Evolutionary conservation across 352 stramenopile genomes (phyloP).

Genomic region (Phytophthora tentaculata): DNA sequence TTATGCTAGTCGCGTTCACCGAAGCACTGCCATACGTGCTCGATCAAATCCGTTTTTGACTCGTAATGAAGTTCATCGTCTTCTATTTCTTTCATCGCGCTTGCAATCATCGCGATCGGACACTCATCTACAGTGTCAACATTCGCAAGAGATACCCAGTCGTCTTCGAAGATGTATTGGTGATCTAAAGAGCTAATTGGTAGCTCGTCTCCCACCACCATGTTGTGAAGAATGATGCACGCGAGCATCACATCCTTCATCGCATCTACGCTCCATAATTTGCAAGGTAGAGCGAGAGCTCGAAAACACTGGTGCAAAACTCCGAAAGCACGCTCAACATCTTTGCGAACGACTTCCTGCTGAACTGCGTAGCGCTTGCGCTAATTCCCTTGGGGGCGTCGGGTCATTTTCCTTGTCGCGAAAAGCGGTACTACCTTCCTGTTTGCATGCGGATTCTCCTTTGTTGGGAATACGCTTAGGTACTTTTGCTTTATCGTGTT

Average conservation of each 20-base stretch:
- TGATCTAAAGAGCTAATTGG: background rate
- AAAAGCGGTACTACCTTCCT: too few species aligned
- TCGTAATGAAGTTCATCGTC: conserved; percentile 11
- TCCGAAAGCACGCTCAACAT: conserved; percentile 6
- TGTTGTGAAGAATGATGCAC: conserved; percentile 17
- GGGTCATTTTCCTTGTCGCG: too few species aligned
- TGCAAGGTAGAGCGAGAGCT: conserved; percentile 4
- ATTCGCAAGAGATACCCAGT: conserved; percentile 1
- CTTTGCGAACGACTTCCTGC: conserved; percentile 1
- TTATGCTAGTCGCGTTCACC: conserved; percentile 9
- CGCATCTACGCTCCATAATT: background rate
- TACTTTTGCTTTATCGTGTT: too few species aligned
- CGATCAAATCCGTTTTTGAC: conserved; percentile 19
- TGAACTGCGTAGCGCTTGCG: background rate
- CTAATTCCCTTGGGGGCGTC: background rate
- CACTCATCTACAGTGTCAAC: background rate
- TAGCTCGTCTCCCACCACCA: conserved; percentile 11
- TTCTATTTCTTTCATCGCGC: conserved; percentile 3
- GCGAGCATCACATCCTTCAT: conserved; percentile 14
- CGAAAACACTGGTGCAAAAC: conserved; percentile 6
- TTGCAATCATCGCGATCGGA: conserved; percentile 1
- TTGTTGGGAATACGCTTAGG: too few species aligned
- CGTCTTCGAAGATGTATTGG: conserved; percentile 13
- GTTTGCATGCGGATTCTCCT: too few species aligned
- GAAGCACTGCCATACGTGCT: conserved; percentile 14